These are phyloP conservation scores for Dactylis glomerata DNA, from an alignment of 176 grass and related monocot genomes.

Conservation along the genomic window DNA sequence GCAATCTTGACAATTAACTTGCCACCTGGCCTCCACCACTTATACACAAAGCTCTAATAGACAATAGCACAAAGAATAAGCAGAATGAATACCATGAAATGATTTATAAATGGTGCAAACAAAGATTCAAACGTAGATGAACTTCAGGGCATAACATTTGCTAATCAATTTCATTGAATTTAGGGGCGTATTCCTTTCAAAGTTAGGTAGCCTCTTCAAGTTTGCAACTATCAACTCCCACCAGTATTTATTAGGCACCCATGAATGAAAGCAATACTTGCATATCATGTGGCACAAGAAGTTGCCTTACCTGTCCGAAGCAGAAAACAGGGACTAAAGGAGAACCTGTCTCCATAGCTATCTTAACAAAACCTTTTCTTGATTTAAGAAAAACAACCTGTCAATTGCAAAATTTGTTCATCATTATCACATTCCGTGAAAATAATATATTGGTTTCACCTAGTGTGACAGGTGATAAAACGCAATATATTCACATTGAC, in stretches of 20 bases:
- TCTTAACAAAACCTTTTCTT: slow-evolving; percentile 89
- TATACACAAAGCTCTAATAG: slow-evolving; percentile 62
- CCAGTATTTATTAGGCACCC: neutral
- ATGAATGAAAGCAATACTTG: neutral
- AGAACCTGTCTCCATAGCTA: slow-evolving; percentile 77
- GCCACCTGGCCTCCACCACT: slow-evolving; percentile 89
- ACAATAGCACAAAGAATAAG: slow-evolving; percentile 6
- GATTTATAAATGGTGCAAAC: neutral
- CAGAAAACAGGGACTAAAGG: slow-evolving; percentile 79
- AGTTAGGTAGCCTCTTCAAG: neutral
- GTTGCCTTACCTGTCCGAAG: slow-evolving; percentile 70
- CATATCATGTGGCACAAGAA: neutral
- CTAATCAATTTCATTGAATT: neutral
- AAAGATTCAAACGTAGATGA: neutral
- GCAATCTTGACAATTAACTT: slow-evolving; percentile 82
- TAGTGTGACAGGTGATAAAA: neutral
- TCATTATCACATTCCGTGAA: neutral
- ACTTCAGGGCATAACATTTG: neutral
- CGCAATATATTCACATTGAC: neutral
- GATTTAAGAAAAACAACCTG: slow-evolving; percentile 94
- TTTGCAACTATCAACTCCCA: neutral
- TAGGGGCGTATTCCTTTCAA: neutral
- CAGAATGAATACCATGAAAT: neutral
- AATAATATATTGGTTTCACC: neutral
- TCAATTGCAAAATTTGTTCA: neutral